Evolutionary conservation across 2,329 filamentous ascomycete species (phyloP), one percentile per base, ranked within the genome.

Genomic region (Diaporthe caulivora): DNA sequence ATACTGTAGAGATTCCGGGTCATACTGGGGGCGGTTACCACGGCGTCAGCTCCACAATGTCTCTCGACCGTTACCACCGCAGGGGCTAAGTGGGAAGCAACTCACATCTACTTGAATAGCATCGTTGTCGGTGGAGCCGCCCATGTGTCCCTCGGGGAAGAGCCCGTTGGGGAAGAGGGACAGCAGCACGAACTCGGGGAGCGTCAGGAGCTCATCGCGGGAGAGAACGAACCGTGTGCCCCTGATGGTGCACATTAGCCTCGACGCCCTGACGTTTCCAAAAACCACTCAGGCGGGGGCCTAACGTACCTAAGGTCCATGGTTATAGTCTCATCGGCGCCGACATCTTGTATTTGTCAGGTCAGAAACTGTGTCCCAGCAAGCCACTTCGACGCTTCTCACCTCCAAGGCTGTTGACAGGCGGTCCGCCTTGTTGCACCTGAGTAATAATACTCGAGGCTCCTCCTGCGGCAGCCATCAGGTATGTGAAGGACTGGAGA

Each of bases 81-180:
- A 24, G 55, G 47, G 55, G 18, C 26, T 29, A 11, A 21, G 26
- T 40, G 51, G 29, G 18, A 40, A 44, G 15, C 10, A 73, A 83
- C 80, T 75, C 72, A 99, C 97, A 88, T 99, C 97, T 80, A 99
- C 96, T 83, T 97, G 95, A 79, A 98, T 97, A 75, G 97, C 94
- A 82, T 98, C 96, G 77, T 94, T 94, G 79, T 98, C 97, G 76
- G 95, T 91, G 82, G 96, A 97, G 69, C 94, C 93, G 80, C 94
- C 97, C 91, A 97, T 94, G 80, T 98, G 96, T 21, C 96, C 95
- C 83, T 99, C 97, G 7, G 97, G 97, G 76, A 99, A 95, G 31
- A 99, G 89, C n/a, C 97, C 97, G 82, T 99, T 99, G 51, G 97
- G 97, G 79, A 99, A 99, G 53, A 99, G 88, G n/a, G 97, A 99